These are phyloP conservation scores for Theobroma cacao DNA, from an alignment of 345 rosid genomes.

Conservation along the genomic window DNA sequence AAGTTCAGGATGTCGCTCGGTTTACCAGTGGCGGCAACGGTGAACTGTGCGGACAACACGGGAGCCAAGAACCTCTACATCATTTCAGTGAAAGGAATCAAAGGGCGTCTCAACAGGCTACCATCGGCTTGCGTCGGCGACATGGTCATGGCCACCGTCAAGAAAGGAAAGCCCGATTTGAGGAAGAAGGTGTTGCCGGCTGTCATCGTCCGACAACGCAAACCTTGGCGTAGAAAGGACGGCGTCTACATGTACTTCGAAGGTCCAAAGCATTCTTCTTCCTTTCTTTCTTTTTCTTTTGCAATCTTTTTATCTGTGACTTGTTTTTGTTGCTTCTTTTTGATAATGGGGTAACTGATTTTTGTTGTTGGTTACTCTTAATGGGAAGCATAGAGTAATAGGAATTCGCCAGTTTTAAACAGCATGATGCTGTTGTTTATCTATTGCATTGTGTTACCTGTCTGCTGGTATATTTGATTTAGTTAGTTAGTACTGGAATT, in stretches of 20 bases:
- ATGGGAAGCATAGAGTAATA: constrained; percentile 26
- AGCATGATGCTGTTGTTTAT: constrained; percentile 22
- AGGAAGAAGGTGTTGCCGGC: constrained; percentile 97
- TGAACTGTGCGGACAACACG: constrained; percentile 75
- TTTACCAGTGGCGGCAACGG: constrained; percentile 73
- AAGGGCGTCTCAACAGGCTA: constrained; percentile 82
- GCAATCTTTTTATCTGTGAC: background rate
- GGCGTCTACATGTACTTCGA: constrained; percentile 97
- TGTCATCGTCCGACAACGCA: constrained; percentile 90
- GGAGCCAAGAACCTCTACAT: constrained; percentile 88
- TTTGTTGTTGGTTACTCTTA: constrained; percentile 1
- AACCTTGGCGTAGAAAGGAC: constrained; percentile 99
- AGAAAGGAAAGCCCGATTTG: constrained; percentile 95
- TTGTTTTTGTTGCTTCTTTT: constrained; percentile 18
- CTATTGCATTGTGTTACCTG: constrained; percentile 32
- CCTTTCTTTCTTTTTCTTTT: background rate
- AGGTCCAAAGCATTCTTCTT: constrained; percentile 36
- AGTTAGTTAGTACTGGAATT: background rate
- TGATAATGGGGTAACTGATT: constrained; percentile 10
- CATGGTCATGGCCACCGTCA: constrained; percentile 98
- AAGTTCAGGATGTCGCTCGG: constrained; percentile 87
- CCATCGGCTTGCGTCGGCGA: constrained; percentile 96
- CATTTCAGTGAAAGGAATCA: constrained; percentile 93
- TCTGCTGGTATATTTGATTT: constrained; percentile 24
- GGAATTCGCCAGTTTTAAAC: constrained; percentile 28